Evolutionary conservation across 805 yeast species (phyloP), one percentile per base, ranked within the genome.

Genomic region (Sugiyamaella americana): DNA sequence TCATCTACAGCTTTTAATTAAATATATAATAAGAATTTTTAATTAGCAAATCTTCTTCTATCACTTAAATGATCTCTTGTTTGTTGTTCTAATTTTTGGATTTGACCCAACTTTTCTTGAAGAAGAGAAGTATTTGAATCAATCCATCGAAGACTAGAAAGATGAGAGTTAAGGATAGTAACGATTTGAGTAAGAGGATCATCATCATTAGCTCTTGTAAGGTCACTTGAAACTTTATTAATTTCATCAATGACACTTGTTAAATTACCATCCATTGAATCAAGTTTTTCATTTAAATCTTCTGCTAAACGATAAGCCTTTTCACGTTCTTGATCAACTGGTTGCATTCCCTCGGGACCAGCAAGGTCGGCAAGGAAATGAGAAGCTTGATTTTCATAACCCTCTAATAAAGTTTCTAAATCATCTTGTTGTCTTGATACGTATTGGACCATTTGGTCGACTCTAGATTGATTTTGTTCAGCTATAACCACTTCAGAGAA

Each of bases 391-490:
- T 69, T 73, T 64, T 93, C 98, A 59, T 89, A 89, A 51, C 82
- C 82, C 53, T 84, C 84, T 52, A 93, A 74, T 57, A 91, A 74
- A 13, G 76, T 71, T 50, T 91, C 98, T 41, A 93, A 70, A 58
- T 91, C 98, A 49, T 85, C 87, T 61, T 93, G 98, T 63, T 93
- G 98, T 56, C 83, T 82, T 59, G 84, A 93, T 43, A 93, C 84
- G 59, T 88, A 91, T 36, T 80, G 71, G 47, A 93, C 71, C 35
- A 88, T 83, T 63, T 88, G 96, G 56, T 93, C 98, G 40, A 93
- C 82, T 56, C 83, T 84, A 37, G 73, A 71, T 61, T 91, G 97
- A 43, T 85, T 78, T 54, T 83, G 85, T 58, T 89, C 96, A 3
- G 96, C 95, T 44, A 79, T 78, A 34, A 82, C 64, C 2, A 93